Evolutionary conservation across 768 basidiomycete genomes (phyloP), one percentile per base, ranked within the genome.

Genomic region (Xerocomellus amylosporus): DNA sequence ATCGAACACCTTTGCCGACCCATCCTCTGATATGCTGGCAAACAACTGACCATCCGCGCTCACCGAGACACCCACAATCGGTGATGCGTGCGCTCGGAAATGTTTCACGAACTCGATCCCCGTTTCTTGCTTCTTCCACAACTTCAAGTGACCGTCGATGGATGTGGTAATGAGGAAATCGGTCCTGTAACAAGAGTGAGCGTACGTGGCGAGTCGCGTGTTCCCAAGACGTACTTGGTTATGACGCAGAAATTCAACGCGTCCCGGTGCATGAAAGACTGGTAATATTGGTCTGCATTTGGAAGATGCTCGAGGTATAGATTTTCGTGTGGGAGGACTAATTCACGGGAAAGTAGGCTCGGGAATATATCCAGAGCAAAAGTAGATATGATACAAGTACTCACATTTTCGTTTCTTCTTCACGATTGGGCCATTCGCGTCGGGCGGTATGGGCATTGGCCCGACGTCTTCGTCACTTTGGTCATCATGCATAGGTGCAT

Each of bases 101-200:
- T 95, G 92, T 73, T 99, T 99, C 55, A 98, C 96, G 63, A 98
- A 98, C 74, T 98, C 97, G 64, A 99, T 93, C 5, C 95, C 96
- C 7, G 77, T 70, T 20, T 94, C 90, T 74, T 97, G 94, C 72
- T 99, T 99, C 78, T 97, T 98, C 97, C 97, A 99, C n/a, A 99
- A 73, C 70, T 99, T 99, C 58, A 98, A 72, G 71, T 94, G 89
- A 2, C 97, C 97, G 67, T 98, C 97, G 10, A 93, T 72, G 3
- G 96, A 98, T 1, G 96, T 94, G 8, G 97, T 99, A 46, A 99
- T 79, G 40, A 98, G 66, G 65, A 98, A 99, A 53, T 93, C 86
- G 13, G 93, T 96, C 70, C 96, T 97, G 61, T 4, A 12, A 31
- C 3, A 26, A 40, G n/a, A 5, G 14, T 71, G 30, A 68, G 59